Percentiles rank a stretch among this genome's conserved stretches.
phyloP scores from a whole-genome alignment of 1,139 yeast genomes.

The Geotrichum phurueaensis region DNA sequence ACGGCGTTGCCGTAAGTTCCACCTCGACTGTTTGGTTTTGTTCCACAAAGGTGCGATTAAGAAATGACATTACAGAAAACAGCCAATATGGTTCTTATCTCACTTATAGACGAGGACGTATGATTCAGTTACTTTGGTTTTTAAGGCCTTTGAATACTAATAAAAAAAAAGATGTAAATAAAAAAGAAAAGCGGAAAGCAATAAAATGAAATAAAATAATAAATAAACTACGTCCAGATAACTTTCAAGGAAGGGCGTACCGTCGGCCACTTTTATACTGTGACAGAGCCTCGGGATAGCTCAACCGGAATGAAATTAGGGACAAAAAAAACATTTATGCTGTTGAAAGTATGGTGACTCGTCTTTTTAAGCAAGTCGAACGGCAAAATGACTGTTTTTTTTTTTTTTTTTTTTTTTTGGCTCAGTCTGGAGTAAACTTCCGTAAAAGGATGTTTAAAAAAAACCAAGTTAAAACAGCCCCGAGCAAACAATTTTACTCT shows the following conservation, averaged over 20 bases:
- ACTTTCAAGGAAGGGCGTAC: neutral
- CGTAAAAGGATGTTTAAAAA: neutral
- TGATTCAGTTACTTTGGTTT: neutral
- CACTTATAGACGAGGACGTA: neutral
- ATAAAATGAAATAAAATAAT: neutral
- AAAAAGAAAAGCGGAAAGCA: too few species aligned
- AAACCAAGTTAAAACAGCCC: too few species aligned
- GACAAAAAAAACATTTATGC: neutral
- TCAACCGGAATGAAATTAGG: neutral
- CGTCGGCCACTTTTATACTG: neutral
- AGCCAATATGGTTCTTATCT: neutral
- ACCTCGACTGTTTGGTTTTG: neutral
- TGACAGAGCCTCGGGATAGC: neutral
- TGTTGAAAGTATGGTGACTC: neutral
- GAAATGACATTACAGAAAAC: neutral
- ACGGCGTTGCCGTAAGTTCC: neutral
- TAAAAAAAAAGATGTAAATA: neutral
- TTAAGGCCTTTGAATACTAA: neutral
- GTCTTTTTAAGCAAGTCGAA: neutral
- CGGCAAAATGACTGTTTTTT: neutral
- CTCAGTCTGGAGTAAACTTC: neutral
- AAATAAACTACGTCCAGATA: neutral
- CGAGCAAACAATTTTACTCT: too few species aligned
- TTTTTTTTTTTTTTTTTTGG: too few species aligned
- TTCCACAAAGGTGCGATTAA: neutral